These are phyloP conservation scores for Helichrysum umbraculigerum DNA, from an alignment of 129 eudicot species.

Conservation along the genomic window DNA sequence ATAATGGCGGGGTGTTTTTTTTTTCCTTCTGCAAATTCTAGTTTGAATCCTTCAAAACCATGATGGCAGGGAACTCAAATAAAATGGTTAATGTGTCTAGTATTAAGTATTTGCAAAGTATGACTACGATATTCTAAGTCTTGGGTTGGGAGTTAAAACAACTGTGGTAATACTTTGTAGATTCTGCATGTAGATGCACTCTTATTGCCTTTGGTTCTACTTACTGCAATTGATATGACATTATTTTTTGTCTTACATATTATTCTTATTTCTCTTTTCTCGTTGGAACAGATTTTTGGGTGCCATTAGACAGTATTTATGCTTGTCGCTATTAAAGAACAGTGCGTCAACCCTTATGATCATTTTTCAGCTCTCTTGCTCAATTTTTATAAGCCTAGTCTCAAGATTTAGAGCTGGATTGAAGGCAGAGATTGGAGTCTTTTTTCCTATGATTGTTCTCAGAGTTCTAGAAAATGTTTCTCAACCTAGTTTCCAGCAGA, in stretches of 20 bases:
- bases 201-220: not conserved
- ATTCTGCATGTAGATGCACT: not conserved
- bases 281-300: slow-evolving; percentile 70
- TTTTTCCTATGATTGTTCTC: slow-evolving; percentile 95
- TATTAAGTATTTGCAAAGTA: not conserved
- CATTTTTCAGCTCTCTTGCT: slow-evolving; percentile 97
- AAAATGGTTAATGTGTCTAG: not conserved
- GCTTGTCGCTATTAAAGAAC: slow-evolving; percentile 88
- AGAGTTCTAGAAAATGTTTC: slow-evolving; percentile 91
- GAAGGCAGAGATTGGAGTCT: slow-evolving; percentile 97
- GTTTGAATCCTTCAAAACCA: not conserved
- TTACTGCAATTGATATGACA: not conserved
- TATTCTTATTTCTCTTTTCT: not conserved
- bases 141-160: not conserved
- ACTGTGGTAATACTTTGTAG: not conserved
- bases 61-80: not conserved
- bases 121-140: not conserved
- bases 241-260: not conserved
- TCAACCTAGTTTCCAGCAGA: slow-evolving; percentile 94
- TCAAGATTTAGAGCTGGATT: slow-evolving; percentile 96
- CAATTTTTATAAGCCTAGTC: slow-evolving; percentile 87
- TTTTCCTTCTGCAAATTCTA: not conserved
- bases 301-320: slow-evolving; percentile 93
- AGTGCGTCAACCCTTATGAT: slow-evolving; percentile 89
- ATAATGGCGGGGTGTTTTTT: not conserved